Percentiles rank a stretch among this genome's conserved stretches.
These are phyloP conservation scores for Magnolia sinica DNA, from an alignment of 164 flowering plant genomes.

Conservation along the genomic window DNA sequence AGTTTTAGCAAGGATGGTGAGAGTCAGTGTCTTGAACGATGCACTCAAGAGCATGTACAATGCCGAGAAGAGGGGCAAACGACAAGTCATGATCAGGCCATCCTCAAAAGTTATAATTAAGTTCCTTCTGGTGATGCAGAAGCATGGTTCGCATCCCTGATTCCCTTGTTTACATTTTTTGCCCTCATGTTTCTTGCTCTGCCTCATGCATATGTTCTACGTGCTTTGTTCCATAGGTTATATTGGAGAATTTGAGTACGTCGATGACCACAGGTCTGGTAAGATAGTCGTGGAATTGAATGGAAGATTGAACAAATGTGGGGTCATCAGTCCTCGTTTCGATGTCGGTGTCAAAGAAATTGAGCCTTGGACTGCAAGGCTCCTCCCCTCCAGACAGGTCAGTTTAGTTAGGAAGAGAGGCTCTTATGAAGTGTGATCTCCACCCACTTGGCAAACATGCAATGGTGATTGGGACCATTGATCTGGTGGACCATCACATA, in stretches of 20 bases:
- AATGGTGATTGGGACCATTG: too few species aligned
- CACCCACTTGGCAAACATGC: too few species aligned
- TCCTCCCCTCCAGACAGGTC: slow-evolving; percentile 33
- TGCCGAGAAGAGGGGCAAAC: slow-evolving; percentile 35
- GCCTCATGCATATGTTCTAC: neutral
- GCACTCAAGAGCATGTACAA: slow-evolving; percentile 38
- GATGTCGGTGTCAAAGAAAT: slow-evolving; percentile 31
- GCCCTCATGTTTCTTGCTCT: neutral
- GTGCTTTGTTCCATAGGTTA: slow-evolving; percentile 16
- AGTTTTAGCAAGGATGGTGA: slow-evolving; percentile 14
- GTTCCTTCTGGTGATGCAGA: slow-evolving; percentile 33
- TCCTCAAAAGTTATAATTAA: slow-evolving; percentile 29
- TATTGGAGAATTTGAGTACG: slow-evolving; percentile 33
- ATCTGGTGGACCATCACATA: neutral
- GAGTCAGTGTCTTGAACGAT: slow-evolving; percentile 30
- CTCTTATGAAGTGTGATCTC: neutral
- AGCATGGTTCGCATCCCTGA: slow-evolving; percentile 25
- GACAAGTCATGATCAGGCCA: slow-evolving; percentile 37
- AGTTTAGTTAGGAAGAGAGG: neutral
- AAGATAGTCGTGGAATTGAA: slow-evolving; percentile 31
- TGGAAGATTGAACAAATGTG: slow-evolving; percentile 34
- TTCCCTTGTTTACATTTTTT: neutral
- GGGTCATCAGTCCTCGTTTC: slow-evolving; percentile 34
- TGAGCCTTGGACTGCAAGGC: slow-evolving; percentile 34
- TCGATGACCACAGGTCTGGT: slow-evolving; percentile 31